Conservation (phyloP, 2,329 filamentous ascomycete genomes). For the Ophiostoma sp. region DNA sequence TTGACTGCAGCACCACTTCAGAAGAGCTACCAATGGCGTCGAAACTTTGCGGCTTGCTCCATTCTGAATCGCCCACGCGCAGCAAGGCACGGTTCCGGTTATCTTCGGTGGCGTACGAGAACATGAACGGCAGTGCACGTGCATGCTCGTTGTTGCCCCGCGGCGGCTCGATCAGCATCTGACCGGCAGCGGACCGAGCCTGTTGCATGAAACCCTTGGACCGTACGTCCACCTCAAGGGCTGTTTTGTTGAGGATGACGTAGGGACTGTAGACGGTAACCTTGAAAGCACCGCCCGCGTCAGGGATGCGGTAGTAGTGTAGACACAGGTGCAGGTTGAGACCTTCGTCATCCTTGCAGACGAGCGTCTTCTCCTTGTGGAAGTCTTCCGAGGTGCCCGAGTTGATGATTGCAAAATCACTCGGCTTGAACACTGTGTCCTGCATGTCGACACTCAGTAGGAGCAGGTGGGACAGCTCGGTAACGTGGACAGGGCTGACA, state of each 20-base stretch:
- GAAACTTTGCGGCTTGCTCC: slow-evolving; percentile 98
- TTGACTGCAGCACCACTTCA: slow-evolving; percentile 79
- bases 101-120: slow-evolving; percentile 86
- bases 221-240: slow-evolving; percentile 81
- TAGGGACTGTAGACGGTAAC: slow-evolving; percentile 95
- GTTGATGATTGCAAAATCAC: slow-evolving; percentile 97
- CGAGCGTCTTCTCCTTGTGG: slow-evolving; percentile 73
- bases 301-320: slow-evolving; percentile 86
- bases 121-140: slow-evolving; percentile 92
- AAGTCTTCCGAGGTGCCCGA: slow-evolving; percentile 85
- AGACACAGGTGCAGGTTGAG: slow-evolving; percentile 77
- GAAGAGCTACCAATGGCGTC: slow-evolving; percentile 94
- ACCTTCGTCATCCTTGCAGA: slow-evolving; percentile 82
- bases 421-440: slow-evolving; percentile 89
- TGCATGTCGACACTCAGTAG: slow-evolving; percentile 95
- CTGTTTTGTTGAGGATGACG: slow-evolving; percentile 92
- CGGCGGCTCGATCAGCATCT: slow-evolving; percentile 52
- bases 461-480: slow-evolving; percentile 90
- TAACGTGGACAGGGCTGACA: slow-evolving; percentile 94
- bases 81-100: slow-evolving; percentile 86
- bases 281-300: slow-evolving; percentile 94
- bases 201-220: slow-evolving; percentile 87
- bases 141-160: slow-evolving; percentile 47
- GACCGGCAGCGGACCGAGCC: slow-evolving; percentile 79
- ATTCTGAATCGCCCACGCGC: slow-evolving; percentile 84